Evolutionary conservation across 208 protist species (phyloP), one percentile per base, ranked within the genome.

Genomic region (Wallacemonas sp.): DNA sequence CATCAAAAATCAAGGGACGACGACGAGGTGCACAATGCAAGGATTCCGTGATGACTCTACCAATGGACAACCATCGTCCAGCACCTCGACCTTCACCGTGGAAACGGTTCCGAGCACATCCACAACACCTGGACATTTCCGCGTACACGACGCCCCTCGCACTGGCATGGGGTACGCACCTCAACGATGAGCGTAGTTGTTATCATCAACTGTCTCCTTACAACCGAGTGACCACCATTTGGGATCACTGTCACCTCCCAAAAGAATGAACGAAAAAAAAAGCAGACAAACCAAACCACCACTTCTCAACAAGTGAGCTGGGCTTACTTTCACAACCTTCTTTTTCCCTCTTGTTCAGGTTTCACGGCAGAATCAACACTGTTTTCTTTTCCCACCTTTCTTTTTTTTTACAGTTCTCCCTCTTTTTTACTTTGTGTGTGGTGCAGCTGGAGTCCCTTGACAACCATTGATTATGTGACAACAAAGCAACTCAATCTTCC

Each of bases 51-150:
- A 67, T 17, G 65, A 54, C 27, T 74, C 52, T 3, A 33, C 9
- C 52, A 33, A 39, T n/a, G 29, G 52, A 16, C 26, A 58, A 4
- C 5, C 47, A 19, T 58, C 30, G 30, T 39, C 32, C 1, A 41
- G 27, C 17, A 58, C 64, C 57, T 70, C 32, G 27, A 79, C 73
- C 0, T 65, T 48, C 57, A 73, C 73, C 46, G 73, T 79, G 19
- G 73, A 79, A 57, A 79, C 61, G 5, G 33, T 68, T 23, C 44
- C 54, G 8, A 74, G 68, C 46, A 70, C 38, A 24, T 58, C 52
- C 2, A 11, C n/a, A 6, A 58, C 52, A 14, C 52, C 52, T 12
- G 52, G 52, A 19, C 52, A 58, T 30, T 58, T 41, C 52, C 52
- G 52, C n/a, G n/a, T 58, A 9, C 52, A 21, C 52, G 52, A 58